Evolutionary conservation across 139 green algal species (phyloP), one percentile per base, ranked within the genome.

Genomic region (Volvox africanus): DNA sequence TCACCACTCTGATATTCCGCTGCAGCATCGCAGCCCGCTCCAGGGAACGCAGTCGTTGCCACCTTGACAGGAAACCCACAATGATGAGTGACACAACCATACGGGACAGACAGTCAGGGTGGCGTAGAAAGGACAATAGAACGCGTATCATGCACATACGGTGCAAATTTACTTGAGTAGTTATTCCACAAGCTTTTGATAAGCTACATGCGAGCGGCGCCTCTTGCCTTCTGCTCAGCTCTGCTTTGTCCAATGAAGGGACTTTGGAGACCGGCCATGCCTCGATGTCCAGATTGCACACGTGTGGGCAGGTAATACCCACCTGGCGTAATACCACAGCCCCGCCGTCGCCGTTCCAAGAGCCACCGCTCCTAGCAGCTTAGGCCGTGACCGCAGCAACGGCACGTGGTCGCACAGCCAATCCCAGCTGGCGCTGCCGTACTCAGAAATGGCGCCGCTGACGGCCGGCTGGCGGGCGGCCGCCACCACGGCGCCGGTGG

Each of bases 1-100:
- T 94, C 65, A 97, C 95, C 30, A 99, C 95, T 1, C 97, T 93
- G 22, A 99, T 90, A 86, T 89, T 79, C 20, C 55, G 75, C 89
- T 95, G 93, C 82, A 99, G 75, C 5, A 89, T 77, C 0, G 87
- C 92, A 0, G 96, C 97, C 21, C 97, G 92, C 21, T 93, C 93
- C 62, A 96, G 76, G 20, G 81, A 88, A 35, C 91, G 95, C 26
- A 37, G 76, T 37, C 94, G 84, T 76, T 96, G 95, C 89, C 95
- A 94, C 90, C 94, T 96, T 55, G 44, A 55, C 44, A 55, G 44
- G 44, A 55, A 9, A 55, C 5, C 9, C 44, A 55, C 9, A 9
- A 55, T 55, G 44, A 55, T 5, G 44, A 55, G 44, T 55, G 44
- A 55, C 44, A 55, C 5, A 9, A 55, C 5, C 44, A 55, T 55